phyloP scores from a whole-genome alignment of 164 flowering plant genomes.

The Kalanchoe fedtschenkoi region DNA sequence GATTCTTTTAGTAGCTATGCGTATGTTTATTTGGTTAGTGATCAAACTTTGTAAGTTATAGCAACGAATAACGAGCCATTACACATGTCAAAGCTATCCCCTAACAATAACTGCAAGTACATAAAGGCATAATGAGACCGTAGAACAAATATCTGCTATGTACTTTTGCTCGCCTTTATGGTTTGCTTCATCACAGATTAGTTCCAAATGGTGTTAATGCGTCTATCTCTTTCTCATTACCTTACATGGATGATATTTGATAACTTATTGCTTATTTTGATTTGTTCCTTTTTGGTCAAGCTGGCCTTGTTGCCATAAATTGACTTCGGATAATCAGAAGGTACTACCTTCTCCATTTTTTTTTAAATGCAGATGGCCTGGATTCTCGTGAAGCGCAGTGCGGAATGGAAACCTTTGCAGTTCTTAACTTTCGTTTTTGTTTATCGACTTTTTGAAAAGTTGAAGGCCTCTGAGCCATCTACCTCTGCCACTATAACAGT shows the following conservation, averaged over 20 bases:
- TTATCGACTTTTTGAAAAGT: constrained; percentile 87
- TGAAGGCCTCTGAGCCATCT: constrained; percentile 68
- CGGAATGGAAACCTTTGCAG: constrained; percentile 89
- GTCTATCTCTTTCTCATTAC: background rate
- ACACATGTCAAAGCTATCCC: background rate
- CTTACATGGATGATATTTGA: background rate
- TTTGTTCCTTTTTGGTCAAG: background rate
- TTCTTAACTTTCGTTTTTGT: constrained; percentile 75
- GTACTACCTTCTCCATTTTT: background rate
- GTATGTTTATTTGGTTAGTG: background rate
- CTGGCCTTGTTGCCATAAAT: background rate
- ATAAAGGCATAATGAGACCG: background rate
- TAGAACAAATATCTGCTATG: background rate
- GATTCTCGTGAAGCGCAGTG: constrained; percentile 54
- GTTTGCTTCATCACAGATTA: no score
- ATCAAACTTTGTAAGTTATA: background rate
- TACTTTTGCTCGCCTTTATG: no score
- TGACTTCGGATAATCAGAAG: background rate
- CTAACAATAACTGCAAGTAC: background rate
- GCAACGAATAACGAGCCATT: background rate
- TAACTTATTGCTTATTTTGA: no score
- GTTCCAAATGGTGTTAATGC: no score
- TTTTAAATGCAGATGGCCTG: constrained; percentile 65
- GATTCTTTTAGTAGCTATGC: background rate
- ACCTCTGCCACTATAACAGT: constrained; percentile 68